Base-by-base conservation (phyloP, 805 yeast species). In the Kodamaea neixiangensis region DNA sequence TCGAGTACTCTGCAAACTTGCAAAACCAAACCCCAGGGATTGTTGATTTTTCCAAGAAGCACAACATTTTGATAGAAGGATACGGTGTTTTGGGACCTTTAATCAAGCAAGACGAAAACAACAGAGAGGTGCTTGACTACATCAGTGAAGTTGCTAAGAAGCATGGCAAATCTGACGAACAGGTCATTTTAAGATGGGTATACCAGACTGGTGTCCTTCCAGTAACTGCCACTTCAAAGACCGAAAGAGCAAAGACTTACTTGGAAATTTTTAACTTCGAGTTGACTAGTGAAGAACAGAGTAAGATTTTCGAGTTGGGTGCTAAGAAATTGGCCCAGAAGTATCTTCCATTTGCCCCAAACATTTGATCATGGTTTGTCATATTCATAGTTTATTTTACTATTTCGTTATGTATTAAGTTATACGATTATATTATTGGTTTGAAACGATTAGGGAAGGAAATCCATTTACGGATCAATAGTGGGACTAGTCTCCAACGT, bases 1-100 rank as follows among this genome's bases (percentile, higher is more conserved):
- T 89, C 58, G 97, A 89, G 76, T 94, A 88, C 67, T 96, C 90
- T 68, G 96, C 97, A 54, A 89, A 89, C 76, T 77, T 89, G 65
- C 87, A 87, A 54, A 96, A 88, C 73, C 78, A 78, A 52, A 77
- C 79, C 33, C 78, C 88, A 53, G 83, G 82, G 57, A 78, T 88
- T 55, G 86, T 87, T 48, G 94, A 85, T 14, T 88, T 88, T 72
- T 87, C 94, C 13, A 63, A 78, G 57, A 59, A 76, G 40, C 58
- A 86, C 46, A 68, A 65, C 31, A 83, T 86, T 53, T 59, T 73
- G 22, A 54, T 86, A 11, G 87, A 82, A 61, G 89, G 89, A 1
- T 87, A 84, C 65, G 76, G 83, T 83, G 92, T 10, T 87, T 89
- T 61, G 96, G 96, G 34, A 92, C 93, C 21, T 87, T 84, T 69